Conservation (phyloP, 345 rosid genomes). For the Iberis pinnata region DNA sequence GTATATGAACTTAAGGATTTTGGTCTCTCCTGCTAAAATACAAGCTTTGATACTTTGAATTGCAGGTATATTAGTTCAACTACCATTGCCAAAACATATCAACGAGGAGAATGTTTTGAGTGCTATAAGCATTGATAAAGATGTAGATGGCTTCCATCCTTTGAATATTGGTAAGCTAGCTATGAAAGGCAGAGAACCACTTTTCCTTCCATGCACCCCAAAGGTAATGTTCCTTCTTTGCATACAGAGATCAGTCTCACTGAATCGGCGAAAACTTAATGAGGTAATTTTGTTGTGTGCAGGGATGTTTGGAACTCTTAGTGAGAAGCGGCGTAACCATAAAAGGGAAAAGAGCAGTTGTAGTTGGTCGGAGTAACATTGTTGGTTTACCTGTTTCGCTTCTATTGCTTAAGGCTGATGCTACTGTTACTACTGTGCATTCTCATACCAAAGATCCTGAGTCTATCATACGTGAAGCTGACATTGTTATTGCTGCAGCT, state of each 20-base stretch:
- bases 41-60: conserved; percentile 15
- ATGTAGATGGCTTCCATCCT: conserved; percentile 98
- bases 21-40: no score
- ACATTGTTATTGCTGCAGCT: conserved; percentile 85
- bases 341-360: conserved; percentile 75
- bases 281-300: conserved; percentile 11
- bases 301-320: conserved; percentile 93
- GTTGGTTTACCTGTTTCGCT: conserved; percentile 89
- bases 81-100: conserved; percentile 79
- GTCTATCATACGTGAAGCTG: conserved; percentile 66
- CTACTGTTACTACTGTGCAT: conserved; percentile 75
- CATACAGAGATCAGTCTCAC: not conserved
- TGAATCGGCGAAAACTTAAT: not conserved
- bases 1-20: not conserved
- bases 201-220: conserved; percentile 90
- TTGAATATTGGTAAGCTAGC: conserved; percentile 90
- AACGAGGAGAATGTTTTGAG: conserved; percentile 74
- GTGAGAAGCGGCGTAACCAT: conserved; percentile 56
- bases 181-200: conserved; percentile 95
- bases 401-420: conserved; percentile 86
- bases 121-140: conserved; percentile 73
- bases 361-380: conserved; percentile 89
- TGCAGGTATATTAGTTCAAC: conserved; percentile 86
- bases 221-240: conserved; percentile 44
- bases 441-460: conserved; percentile 65